Percentiles rank a stretch among this genome's conserved stretches.
phyloP scores from a whole-genome alignment of 495 filamentous ascomycete species.

The Penicillium argentinense region DNA sequence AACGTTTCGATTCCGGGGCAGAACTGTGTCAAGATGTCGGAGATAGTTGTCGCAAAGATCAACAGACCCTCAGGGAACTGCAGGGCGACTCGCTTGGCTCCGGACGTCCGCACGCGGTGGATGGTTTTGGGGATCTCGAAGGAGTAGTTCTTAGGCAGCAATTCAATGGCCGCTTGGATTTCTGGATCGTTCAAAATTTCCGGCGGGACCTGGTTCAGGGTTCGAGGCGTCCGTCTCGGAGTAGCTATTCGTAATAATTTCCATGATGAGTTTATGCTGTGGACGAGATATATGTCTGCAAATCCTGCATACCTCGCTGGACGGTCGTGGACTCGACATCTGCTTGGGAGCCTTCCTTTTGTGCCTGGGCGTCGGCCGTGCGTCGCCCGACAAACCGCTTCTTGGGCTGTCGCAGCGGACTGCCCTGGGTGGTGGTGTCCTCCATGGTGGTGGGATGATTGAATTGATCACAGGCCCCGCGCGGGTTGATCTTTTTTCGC shows the following conservation, averaged over 20 bases:
- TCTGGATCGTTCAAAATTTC: conserved; percentile 83
- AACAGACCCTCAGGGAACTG: conserved; percentile 97
- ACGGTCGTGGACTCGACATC: conserved; percentile 64
- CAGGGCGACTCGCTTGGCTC: conserved; percentile 77
- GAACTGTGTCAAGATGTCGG: conserved; percentile 93
- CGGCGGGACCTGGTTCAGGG: conserved; percentile 84
- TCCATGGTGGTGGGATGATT: conserved; percentile 14
- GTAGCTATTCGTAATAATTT: conserved; percentile 40
- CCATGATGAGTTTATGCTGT: background rate
- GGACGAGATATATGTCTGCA: background rate
- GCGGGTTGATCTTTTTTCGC: conserved; percentile 17
- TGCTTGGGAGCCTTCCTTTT: conserved; percentile 36
- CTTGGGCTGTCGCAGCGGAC: conserved; percentile 55
- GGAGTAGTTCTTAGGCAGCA: conserved; percentile 91
- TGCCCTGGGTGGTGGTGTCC: conserved; percentile 5
- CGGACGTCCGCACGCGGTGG: conserved; percentile 79
- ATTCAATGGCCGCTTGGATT: conserved; percentile 83
- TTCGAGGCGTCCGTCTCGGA: conserved; percentile 66
- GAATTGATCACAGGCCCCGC: background rate
- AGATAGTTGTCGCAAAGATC: conserved; percentile 95
- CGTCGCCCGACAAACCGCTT: conserved; percentile 78
- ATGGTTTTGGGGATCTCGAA: conserved; percentile 99
- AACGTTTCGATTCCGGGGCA: conserved; percentile 87
- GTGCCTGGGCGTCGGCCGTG: conserved; percentile 55
- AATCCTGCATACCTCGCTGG: conserved; percentile 35